phyloP scores from a whole-genome alignment of 2,329 filamentous ascomycete species.

The Huntiella omanensis region DNA sequence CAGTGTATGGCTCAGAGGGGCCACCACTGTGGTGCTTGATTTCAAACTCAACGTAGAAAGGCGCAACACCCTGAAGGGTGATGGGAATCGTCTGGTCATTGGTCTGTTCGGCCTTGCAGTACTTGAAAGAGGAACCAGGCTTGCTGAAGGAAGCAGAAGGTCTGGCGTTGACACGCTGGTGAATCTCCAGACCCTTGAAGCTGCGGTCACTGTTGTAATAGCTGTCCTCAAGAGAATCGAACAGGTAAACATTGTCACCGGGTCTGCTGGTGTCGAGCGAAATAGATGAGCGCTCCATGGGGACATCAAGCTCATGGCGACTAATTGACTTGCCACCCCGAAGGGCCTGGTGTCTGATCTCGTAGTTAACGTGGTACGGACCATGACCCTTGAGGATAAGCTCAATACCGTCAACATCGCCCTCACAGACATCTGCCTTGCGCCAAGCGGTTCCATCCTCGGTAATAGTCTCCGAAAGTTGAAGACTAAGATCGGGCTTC shows the following conservation, averaged over 20 bases:
- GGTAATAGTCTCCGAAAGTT: constrained; percentile 41
- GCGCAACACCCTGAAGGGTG: constrained; percentile 60
- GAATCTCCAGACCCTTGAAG: constrained; percentile 48
- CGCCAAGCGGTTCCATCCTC: constrained; percentile 36
- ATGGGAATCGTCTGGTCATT: constrained; percentile 80
- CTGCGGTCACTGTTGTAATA: constrained; percentile 62
- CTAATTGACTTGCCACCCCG: constrained; percentile 46
- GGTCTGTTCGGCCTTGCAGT: constrained; percentile 69
- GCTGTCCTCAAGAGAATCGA: constrained; percentile 64
- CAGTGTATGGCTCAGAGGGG: constrained; percentile 61
- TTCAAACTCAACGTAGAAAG: constrained; percentile 79
- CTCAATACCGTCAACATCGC: constrained; percentile 79
- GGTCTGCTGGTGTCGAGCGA: constrained; percentile 71
- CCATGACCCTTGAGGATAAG: constrained; percentile 58
- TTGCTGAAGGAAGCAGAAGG: constrained; percentile 68
- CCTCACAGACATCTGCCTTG: constrained; percentile 79
- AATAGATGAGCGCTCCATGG: constrained; percentile 56
- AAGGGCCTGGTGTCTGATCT: constrained; percentile 52
- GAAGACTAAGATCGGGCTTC: constrained; percentile 51
- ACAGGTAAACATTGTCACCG: constrained; percentile 71
- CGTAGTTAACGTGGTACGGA: constrained; percentile 69
- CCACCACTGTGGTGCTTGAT: constrained; percentile 78
- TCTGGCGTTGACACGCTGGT: constrained; percentile 68
- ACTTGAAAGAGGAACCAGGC: constrained; percentile 86
- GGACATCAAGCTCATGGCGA: constrained; percentile 57